A percentile compares a stretch with the other conserved stretches of the same genome.
These are phyloP conservation scores for Hortaea werneckii DNA, from an alignment of 2,329 filamentous ascomycete genomes.

Conservation along the genomic window DNA sequence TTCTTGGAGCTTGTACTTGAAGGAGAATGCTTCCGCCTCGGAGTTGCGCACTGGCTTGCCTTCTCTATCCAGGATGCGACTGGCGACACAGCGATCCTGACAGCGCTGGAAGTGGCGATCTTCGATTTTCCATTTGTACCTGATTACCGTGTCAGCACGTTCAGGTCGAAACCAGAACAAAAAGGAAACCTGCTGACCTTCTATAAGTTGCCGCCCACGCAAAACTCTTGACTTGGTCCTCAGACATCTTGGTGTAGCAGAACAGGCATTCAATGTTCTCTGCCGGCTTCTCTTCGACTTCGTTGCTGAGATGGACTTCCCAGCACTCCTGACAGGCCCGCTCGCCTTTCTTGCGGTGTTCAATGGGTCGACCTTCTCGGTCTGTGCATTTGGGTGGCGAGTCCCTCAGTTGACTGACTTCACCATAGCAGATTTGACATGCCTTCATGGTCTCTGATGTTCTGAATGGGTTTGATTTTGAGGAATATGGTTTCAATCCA, in stretches of 20 bases:
- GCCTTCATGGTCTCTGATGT: no score
- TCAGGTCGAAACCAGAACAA: no score
- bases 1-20: constrained; percentile 2
- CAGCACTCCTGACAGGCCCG: constrained; percentile 12
- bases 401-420: not conserved
- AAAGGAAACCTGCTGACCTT: no score
- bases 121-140: no score
- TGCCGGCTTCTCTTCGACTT: not conserved
- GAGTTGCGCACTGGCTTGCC: not conserved
- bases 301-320: constrained; percentile 7
- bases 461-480: no score
- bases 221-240: not conserved
- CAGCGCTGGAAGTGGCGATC: no score
- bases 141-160: no score
- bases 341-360: not conserved
- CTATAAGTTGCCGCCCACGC: no score
- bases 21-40: not conserved
- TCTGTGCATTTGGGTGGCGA: not conserved
- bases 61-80: not conserved
- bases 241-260: not conserved
- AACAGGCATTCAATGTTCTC: not conserved
- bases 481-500: no score
- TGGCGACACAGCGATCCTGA: no score
- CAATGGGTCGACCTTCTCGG: not conserved
- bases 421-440: no score